Percentiles rank a stretch among this genome's conserved stretches.
These are phyloP conservation scores for Abrus pulchellus DNA, from an alignment of 306 rosid species.

Conservation along the genomic window DNA sequence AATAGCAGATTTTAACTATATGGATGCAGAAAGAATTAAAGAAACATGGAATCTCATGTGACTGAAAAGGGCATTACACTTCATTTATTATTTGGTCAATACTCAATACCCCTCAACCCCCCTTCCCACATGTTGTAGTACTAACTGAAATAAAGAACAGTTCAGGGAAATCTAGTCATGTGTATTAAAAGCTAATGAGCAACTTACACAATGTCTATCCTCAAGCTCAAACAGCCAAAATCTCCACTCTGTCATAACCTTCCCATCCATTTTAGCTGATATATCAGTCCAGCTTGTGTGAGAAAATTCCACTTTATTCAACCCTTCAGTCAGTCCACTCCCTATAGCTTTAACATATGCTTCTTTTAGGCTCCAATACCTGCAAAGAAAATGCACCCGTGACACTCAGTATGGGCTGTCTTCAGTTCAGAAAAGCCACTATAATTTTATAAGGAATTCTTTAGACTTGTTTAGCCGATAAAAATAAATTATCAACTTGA, in stretches of 20 bases:
- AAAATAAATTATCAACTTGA: neutral
- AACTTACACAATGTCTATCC: slow-evolving; percentile 72
- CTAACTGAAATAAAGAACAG: too few relatives aligned
- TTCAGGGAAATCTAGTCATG: neutral
- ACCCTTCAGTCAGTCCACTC: slow-evolving; percentile 69
- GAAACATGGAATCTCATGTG: neutral
- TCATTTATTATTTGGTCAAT: neutral
- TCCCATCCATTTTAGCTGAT: slow-evolving; percentile 63
- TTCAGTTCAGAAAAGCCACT: slow-evolving; percentile 16
- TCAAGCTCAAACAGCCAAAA: slow-evolving; percentile 80
- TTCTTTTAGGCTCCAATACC: slow-evolving; percentile 94
- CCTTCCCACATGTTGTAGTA: neutral
- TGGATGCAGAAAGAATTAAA: neutral
- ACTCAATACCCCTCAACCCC: neutral
- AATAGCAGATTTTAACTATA: neutral
- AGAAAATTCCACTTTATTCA: slow-evolving; percentile 80
- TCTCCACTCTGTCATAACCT: slow-evolving; percentile 70
- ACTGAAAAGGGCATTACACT: neutral
- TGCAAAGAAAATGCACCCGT: slow-evolving; percentile 51
- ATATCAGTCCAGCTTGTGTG: slow-evolving; percentile 71
- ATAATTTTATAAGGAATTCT: neutral
- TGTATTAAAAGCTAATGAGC: slow-evolving; percentile 1
- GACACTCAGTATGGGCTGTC: slow-evolving; percentile 2
- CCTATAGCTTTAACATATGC: slow-evolving; percentile 92
- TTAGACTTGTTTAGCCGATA: neutral